Evolutionary conservation across 345 rosid species (phyloP).

Genomic region (Eucalyptus fibrosa): DNA sequence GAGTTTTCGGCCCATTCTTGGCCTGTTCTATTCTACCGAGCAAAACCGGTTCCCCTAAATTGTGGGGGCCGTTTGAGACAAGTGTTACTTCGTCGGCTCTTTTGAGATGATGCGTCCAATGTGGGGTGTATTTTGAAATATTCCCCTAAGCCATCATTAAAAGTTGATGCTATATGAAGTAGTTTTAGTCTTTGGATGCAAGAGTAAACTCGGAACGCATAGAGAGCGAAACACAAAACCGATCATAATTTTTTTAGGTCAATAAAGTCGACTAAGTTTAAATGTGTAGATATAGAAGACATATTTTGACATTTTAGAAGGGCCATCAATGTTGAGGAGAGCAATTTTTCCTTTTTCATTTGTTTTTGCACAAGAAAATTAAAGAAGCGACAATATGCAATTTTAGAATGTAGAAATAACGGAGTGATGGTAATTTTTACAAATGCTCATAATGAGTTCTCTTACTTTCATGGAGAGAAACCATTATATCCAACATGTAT

Average conservation of each 20-base stretch:
- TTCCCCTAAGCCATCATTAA: background rate
- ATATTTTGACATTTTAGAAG: background rate
- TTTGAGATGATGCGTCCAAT: background rate
- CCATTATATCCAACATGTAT: background rate
- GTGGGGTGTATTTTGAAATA: background rate
- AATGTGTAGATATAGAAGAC: background rate
- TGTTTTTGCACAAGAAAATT: background rate
- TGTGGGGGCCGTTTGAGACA: background rate
- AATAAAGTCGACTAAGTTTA: no score
- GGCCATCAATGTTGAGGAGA: no score
- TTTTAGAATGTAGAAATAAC: background rate
- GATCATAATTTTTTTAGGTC: accelerated
- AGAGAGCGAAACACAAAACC: accelerated
- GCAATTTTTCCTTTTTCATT: no score
- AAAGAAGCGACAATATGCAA: background rate
- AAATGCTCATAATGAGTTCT: background rate
- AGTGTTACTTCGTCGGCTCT: background rate
- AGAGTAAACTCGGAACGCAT: background rate
- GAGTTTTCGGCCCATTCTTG: background rate
- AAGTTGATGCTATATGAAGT: background rate
- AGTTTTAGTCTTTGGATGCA: background rate
- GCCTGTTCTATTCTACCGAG: background rate
- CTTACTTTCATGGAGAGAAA: background rate
- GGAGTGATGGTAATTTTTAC: background rate
- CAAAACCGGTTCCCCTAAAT: background rate